Base-by-base conservation (phyloP, 164 flowering plant species). In the Berberis thunbergii region DNA sequence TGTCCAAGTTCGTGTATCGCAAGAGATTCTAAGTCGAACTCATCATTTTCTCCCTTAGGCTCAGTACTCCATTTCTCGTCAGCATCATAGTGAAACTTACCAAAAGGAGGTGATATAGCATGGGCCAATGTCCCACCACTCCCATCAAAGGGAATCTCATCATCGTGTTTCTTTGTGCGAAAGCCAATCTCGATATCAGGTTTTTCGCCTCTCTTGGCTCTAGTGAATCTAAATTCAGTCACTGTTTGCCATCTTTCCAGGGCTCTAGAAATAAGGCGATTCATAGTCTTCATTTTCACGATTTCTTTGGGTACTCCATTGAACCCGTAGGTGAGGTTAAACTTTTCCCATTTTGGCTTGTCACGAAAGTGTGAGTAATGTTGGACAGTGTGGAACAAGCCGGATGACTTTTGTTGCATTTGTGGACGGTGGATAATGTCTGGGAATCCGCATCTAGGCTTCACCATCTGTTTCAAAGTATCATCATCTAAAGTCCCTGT, bases 91-190 rank as follows among this genome's bases (percentile, higher is more conserved):
- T 75, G 76, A 6, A 73, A 66, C 55, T 59, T 54, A 26, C 83
- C 79, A 49, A 57, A 49, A 0, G 73, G 69, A 0, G 81, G 79
- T 1, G 74, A 40, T 41, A 63, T 73, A 52, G 83, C 75, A 50
- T 75, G 81, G 1, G 74, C 81, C 38, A 75, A 6, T 3, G 41
- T 41, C 9, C 78, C 75, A 2, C 63, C 68, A 3, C 11, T 49
- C 1, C 77, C 80, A 60, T 75, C 73, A 49, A 76, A 76, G 7
- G 73, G 52, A 41, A 1, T 1, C 7, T 71, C 72, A 60, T 75
- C 75, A 6, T 64, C 75, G 52, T 73, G 77, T 4, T 61, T 57
- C 8, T 64, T 43, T 0, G 41, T 2, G 26, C 49, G 41, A 7
- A 68, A 62, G 2, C 69, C 64, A 9, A 76, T 64, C 50, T 46